These are phyloP conservation scores for Scheffersomyces spartinae DNA, from an alignment of 805 yeast species.

Conservation along the genomic window DNA sequence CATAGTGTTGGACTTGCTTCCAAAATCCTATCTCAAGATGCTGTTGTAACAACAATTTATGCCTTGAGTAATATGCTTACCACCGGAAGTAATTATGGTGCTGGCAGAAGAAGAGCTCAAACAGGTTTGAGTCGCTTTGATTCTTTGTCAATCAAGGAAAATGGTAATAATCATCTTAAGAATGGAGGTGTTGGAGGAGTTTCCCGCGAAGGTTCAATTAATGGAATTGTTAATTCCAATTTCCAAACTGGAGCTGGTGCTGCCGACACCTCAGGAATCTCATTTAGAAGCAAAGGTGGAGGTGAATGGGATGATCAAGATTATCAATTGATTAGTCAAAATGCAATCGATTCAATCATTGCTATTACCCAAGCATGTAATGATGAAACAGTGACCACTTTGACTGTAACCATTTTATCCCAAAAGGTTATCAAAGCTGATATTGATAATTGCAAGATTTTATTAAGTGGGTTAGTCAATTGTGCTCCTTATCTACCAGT, in stretches of 20 bases:
- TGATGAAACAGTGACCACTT: slow-evolving; percentile 61
- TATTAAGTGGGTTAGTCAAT: slow-evolving; percentile 50
- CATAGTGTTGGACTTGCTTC: slow-evolving; percentile 54
- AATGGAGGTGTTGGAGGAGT: too few relatives aligned
- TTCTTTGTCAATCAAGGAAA: slow-evolving; percentile 7
- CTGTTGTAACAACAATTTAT: slow-evolving; percentile 74
- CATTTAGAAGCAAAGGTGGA: neutral
- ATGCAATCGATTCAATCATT: slow-evolving; percentile 58
- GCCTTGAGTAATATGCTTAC: slow-evolving; percentile 67
- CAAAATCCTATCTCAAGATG: slow-evolving; percentile 63
- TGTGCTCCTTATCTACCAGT: slow-evolving; percentile 52
- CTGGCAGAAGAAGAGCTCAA: slow-evolving; percentile 20
- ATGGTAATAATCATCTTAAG: too few relatives aligned
- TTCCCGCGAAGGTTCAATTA: slow-evolving; percentile 5
- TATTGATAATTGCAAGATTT: slow-evolving; percentile 39
- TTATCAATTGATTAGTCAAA: slow-evolving; percentile 36
- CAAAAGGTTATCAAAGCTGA: slow-evolving; percentile 53
- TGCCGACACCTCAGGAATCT: neutral
- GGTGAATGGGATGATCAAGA: slow-evolving; percentile 19
- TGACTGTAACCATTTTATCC: slow-evolving; percentile 70
- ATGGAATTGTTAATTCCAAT: slow-evolving; percentile 3
- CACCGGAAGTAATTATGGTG: too few relatives aligned
- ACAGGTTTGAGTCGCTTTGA: slow-evolving; percentile 15
- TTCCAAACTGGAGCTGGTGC: neutral
- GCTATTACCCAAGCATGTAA: slow-evolving; percentile 55